These are phyloP conservation scores for Pilatotrama ljubarskyi DNA, from an alignment of 768 basidiomycete species.

Conservation along the genomic window DNA sequence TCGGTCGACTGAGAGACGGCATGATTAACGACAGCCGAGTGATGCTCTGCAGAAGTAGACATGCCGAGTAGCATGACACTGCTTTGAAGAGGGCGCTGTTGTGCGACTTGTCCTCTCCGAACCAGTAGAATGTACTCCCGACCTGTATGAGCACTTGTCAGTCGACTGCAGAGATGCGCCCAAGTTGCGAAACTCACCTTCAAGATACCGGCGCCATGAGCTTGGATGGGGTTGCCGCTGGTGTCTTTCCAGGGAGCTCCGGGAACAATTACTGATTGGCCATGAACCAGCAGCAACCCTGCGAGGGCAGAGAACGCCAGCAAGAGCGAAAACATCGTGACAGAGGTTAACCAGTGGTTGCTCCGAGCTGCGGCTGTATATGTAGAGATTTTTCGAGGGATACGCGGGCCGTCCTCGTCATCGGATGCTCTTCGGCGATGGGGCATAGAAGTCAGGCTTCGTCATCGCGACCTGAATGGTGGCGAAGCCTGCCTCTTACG, in stretches of 20 bases:
- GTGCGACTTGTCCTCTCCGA: slow-evolving; percentile 61
- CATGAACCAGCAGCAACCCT: slow-evolving; percentile 12
- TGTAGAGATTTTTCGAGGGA: background rate
- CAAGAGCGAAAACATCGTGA: slow-evolving; percentile 16
- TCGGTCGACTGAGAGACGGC: slow-evolving; percentile 43
- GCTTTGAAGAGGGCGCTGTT: slow-evolving; percentile 57
- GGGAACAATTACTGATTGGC: slow-evolving; percentile 50
- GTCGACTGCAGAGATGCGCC: background rate
- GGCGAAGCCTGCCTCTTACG: background rate
- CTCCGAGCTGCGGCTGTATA: background rate
- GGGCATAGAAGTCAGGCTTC: background rate
- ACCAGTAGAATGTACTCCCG: slow-evolving; percentile 58
- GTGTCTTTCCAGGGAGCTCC: slow-evolving; percentile 66
- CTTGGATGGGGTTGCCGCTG: slow-evolving; percentile 60
- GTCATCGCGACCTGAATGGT: background rate
- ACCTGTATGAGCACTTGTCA: slow-evolving; percentile 35
- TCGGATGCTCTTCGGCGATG: slow-evolving; percentile 15
- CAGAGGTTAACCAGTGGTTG: background rate
- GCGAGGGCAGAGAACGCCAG: slow-evolving; percentile 9
- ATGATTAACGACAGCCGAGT: background rate
- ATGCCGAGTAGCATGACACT: slow-evolving; percentile 58
- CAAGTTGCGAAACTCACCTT: slow-evolving; percentile 38
- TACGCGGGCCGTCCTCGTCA: slow-evolving; percentile 8
- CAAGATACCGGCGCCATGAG: slow-evolving; percentile 60
- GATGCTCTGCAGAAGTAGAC: background rate